Evolutionary conservation across 257 asterid species (phyloP).

Genomic region (Schizonepeta tenuifolia): DNA sequence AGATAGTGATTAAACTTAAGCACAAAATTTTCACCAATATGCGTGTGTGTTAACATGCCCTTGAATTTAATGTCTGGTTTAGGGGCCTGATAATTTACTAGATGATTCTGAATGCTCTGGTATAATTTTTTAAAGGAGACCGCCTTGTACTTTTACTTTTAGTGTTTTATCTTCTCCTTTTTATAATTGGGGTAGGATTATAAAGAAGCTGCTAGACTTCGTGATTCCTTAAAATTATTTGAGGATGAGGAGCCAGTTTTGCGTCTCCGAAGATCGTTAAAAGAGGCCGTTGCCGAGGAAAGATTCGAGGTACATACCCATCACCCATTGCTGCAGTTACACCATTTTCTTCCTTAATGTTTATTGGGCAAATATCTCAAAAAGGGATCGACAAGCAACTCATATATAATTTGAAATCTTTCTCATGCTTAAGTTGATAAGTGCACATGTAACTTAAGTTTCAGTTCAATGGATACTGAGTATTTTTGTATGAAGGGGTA

Average conservation of each 20-base stretch:
- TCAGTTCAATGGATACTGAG: not conserved
- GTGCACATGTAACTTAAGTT: slow-evolving; percentile 3
- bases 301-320: slow-evolving; percentile 68
- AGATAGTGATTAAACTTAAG: no score
- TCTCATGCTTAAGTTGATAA: not conserved
- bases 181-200: slow-evolving; percentile 52
- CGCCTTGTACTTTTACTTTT: not conserved
- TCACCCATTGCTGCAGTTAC: slow-evolving; percentile 45
- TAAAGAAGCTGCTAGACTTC: slow-evolving; percentile 84
- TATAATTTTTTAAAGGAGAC: not conserved
- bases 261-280: slow-evolving; percentile 64
- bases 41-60: not conserved
- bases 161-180: not conserved
- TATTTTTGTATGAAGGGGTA: not conserved
- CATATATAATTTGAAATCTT: no score
- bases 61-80: not conserved
- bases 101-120: not conserved
- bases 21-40: not conserved
- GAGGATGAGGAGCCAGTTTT: slow-evolving; percentile 88
- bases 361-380: not conserved
- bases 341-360: not conserved
- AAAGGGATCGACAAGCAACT: not conserved
- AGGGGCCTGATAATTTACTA: not conserved
- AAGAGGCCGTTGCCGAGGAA: slow-evolving; percentile 77
- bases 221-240: slow-evolving; percentile 72